Conservation (phyloP, 768 basidiomycete species). For the Lactifluus pinguis region DNA sequence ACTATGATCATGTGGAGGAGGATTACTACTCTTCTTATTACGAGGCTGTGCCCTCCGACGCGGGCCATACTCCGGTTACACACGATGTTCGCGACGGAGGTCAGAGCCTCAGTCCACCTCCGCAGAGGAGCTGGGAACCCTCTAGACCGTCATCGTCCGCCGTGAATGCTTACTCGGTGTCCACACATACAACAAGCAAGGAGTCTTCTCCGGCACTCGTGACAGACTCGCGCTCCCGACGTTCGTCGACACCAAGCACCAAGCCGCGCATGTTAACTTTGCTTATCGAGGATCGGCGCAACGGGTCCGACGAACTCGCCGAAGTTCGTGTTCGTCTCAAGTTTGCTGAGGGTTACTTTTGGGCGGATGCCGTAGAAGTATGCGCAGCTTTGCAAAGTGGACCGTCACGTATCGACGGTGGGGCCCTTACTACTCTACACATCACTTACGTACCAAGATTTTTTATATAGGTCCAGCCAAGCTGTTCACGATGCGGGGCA, state of each 20-base stretch:
- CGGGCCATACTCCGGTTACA: background rate
- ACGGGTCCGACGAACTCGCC: slow-evolving; percentile 46
- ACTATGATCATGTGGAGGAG: background rate
- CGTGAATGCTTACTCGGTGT: background rate
- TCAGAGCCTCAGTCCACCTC: slow-evolving; percentile 1
- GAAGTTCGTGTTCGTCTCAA: slow-evolving; percentile 58
- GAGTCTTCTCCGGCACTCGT: background rate
- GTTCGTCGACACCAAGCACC: background rate
- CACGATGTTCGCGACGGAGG: background rate
- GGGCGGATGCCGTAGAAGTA: slow-evolving; percentile 64
- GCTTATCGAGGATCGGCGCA: slow-evolving; percentile 55
- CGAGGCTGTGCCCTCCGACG: background rate
- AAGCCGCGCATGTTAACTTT: slow-evolving; percentile 50
- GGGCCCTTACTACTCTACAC: background rate
- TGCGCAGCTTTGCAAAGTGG: slow-evolving; percentile 47
- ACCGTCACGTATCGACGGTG: slow-evolving; percentile 65
- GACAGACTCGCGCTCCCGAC: background rate
- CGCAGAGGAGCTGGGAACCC: background rate
- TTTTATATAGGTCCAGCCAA: slow-evolving; percentile 10
- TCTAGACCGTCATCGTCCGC: background rate
- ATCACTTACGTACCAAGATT: background rate
- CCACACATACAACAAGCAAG: background rate
- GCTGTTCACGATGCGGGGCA: slow-evolving; percentile 16
- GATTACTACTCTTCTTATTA: background rate
- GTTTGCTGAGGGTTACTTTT: slow-evolving; percentile 46